These are phyloP conservation scores for Pneumocystis canis DNA, from an alignment of 1,139 yeast species.

Conservation along the genomic window DNA sequence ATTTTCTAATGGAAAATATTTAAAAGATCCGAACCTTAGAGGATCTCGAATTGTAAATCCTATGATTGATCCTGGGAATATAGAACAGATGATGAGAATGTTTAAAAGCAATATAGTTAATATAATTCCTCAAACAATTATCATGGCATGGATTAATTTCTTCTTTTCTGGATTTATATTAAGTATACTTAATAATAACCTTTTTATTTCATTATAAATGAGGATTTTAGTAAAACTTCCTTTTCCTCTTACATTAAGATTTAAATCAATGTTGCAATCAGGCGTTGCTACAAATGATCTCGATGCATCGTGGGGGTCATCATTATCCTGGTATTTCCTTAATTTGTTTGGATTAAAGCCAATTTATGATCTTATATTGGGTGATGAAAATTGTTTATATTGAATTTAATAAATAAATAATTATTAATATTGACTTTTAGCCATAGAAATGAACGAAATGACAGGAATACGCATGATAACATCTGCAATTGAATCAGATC, in stretches of 20 bases:
- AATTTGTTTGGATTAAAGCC: slow-evolving; percentile 75
- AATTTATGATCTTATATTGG: slow-evolving; percentile 57
- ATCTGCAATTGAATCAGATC: slow-evolving; percentile 20
- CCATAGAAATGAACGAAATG: slow-evolving; percentile 14
- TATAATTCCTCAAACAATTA: slow-evolving; percentile 78
- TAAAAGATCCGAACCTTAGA: slow-evolving; percentile 33
- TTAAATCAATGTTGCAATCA: slow-evolving; percentile 80
- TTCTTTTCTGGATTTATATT: slow-evolving; percentile 86
- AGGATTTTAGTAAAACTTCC: slow-evolving; percentile 43
- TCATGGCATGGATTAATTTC: slow-evolving; percentile 93
- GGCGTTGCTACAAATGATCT: slow-evolving; percentile 76
- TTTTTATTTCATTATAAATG: neutral
- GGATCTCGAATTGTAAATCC: slow-evolving; percentile 38
- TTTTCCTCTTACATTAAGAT: slow-evolving; percentile 72
- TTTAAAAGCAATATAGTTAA: slow-evolving; percentile 69
- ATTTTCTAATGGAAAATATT: slow-evolving; percentile 38
- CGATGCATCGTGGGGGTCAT: slow-evolving; percentile 86
- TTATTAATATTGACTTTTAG: neutral
- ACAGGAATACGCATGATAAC: slow-evolving; percentile 10
- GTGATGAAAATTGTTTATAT: slow-evolving; percentile 30
- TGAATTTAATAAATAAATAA: neutral
- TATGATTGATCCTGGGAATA: slow-evolving; percentile 51
- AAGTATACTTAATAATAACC: slow-evolving; percentile 9
- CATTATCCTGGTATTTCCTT: slow-evolving; percentile 95
- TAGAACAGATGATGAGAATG: slow-evolving; percentile 67